Conservation (phyloP, 176 grass and related monocot genomes). For the Ensete ventricosum region DNA sequence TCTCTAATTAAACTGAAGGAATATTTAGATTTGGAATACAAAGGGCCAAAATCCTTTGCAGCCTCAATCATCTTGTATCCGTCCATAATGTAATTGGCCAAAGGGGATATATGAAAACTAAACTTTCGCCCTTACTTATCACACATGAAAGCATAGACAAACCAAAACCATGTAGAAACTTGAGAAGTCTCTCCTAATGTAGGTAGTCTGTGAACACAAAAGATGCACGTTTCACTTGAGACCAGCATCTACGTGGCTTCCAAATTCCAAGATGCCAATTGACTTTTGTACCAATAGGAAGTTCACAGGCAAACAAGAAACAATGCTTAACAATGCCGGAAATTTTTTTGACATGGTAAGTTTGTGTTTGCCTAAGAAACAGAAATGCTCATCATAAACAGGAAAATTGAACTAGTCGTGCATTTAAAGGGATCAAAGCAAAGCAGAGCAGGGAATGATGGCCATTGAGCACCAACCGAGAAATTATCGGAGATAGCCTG, state of each 20-base stretch:
- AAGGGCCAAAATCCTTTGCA: background rate
- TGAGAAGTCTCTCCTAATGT: background rate
- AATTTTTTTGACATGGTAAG: background rate
- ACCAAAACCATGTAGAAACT: background rate
- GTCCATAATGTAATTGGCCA: background rate
- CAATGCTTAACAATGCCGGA: background rate
- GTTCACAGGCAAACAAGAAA: conserved; percentile 6
- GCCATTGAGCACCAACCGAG: conserved; percentile 45
- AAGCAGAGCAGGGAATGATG: background rate
- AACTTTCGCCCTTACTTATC: background rate
- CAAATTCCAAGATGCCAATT: background rate
- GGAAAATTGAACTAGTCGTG: background rate
- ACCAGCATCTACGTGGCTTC: too few relatives aligned
- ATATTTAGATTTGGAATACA: too few relatives aligned
- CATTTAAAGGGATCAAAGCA: background rate
- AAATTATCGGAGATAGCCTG: conserved; percentile 74
- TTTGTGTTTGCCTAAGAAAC: background rate
- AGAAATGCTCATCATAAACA: background rate
- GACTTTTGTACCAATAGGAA: conserved; percentile 1
- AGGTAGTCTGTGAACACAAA: too few relatives aligned
- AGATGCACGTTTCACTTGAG: too few relatives aligned
- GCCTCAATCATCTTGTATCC: background rate
- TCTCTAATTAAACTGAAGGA: too few relatives aligned
- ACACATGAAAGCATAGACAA: background rate
- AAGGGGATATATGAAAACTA: background rate